Evolutionary conservation across 768 basidiomycete species (phyloP), one percentile per base, ranked within the genome.

Genomic region (Stropharia rugosoannulata): DNA sequence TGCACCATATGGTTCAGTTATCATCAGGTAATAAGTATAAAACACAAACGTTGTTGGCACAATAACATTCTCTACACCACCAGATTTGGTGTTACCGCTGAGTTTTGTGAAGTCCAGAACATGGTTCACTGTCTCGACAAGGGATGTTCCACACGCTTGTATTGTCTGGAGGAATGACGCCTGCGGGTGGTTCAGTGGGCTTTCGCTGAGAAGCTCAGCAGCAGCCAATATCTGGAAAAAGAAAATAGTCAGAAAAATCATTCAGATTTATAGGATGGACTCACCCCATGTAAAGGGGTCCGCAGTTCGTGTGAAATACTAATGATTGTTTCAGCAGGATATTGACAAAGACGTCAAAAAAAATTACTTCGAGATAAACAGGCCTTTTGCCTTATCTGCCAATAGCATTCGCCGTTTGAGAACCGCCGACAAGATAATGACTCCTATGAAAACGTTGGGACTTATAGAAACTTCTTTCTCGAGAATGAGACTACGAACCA

Each of bases 81-180:
- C 90, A 2, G 84, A 79, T 66, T 90, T 91, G 44, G 85, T 78
- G 63, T 89, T 91, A 18, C 93, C 94, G 58, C 91, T 94, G 19
- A 96, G 79, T 66, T 98, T 98, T 29, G 94, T 96, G 66, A 95
- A 98, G 68, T 98, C 95, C 25, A 98, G 76, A 5, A 98, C 95
- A 62, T 98, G 95, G 65, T 97, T 97, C 47, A 98, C 94, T 0
- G 95, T 96, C 74, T 98, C 95, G 40, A 95, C 92, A 1, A 98
- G 80, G 1, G 93, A 93, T n/a, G 89, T 95, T 12, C 94, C 95
- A 65, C 95, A 97, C 5, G 93, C 94, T 68, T 95, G 90, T 1
- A 97, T 91, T 0, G 95, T 97, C 66, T 94, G 90, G 48, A 97
- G 73, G 75, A 94, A 96, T 0, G 94, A 93, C 9, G 75, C 68